A percentile compares a stretch with the other conserved stretches of the same genome.
phyloP scores from a whole-genome alignment of 2,329 filamentous ascomycete genomes.

The Aspergillus pseudoterreus region DNA sequence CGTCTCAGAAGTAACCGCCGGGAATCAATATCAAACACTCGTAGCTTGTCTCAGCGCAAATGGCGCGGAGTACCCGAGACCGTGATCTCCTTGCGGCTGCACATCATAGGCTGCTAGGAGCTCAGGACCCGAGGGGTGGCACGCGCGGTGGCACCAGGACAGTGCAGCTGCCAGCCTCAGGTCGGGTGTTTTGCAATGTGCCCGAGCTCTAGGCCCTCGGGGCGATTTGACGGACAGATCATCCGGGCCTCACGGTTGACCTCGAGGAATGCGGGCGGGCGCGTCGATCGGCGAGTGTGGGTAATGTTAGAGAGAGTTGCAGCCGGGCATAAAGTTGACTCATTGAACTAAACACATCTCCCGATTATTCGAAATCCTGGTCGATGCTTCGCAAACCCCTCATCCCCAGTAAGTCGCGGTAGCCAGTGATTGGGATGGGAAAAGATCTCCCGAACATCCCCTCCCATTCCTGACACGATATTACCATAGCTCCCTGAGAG shows the following conservation, averaged over 20 bases:
- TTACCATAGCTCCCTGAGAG: neutral
- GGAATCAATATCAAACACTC: neutral
- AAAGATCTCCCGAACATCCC: constrained; percentile 8
- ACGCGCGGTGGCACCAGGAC: constrained; percentile 1
- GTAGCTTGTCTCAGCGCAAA: neutral
- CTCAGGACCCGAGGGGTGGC: neutral
- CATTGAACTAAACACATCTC: neutral
- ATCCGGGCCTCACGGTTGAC: constrained; percentile 3
- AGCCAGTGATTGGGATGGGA: constrained; percentile 1
- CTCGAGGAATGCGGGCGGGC: neutral
- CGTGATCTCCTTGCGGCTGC: constrained; percentile 5
- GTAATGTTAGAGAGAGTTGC: neutral
- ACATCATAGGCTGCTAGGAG: constrained; percentile 2
- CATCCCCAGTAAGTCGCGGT: neutral
- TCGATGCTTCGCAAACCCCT: neutral
- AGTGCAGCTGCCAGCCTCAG: constrained; percentile 6
- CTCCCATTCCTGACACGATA: neutral
- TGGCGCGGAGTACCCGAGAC: neutral
- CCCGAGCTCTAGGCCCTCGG: neutral
- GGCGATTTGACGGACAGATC: constrained; percentile 10
- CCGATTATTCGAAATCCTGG: neutral
- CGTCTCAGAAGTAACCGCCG: neutral
- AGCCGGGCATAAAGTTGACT: neutral
- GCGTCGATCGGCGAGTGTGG: neutral
- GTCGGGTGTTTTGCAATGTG: neutral